A percentile compares a stretch with the other conserved stretches of the same genome.
These are phyloP conservation scores for Suhomyces wounanorum DNA, from an alignment of 1,139 yeast species.

Conservation along the genomic window DNA sequence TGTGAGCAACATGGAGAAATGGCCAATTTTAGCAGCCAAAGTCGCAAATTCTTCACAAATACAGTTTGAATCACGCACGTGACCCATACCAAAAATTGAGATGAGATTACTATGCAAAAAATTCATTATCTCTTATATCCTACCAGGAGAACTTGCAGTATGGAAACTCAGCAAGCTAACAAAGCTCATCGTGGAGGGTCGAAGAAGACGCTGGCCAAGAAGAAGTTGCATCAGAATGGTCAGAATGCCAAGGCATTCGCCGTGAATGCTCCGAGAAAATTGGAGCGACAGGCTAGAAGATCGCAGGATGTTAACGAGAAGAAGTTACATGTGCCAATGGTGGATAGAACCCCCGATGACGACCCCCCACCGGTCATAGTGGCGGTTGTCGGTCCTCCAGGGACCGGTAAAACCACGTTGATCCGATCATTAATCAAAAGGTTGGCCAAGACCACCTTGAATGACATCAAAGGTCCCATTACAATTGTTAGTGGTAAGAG, in stretches of 20 bases:
- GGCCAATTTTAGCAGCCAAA: slow-evolving; percentile 3
- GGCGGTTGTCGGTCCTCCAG: slow-evolving; percentile 98
- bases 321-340: slow-evolving; percentile 94
- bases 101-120: slow-evolving; percentile 12
- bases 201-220: slow-evolving; percentile 67
- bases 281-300: slow-evolving; percentile 82
- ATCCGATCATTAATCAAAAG: slow-evolving; percentile 87
- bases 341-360: slow-evolving; percentile 95
- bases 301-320: slow-evolving; percentile 84
- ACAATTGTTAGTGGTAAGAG: slow-evolving; percentile 98
- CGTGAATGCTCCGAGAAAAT: slow-evolving; percentile 86
- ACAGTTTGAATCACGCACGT: background rate
- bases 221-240: slow-evolving; percentile 88
- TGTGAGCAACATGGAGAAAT: too few relatives aligned
- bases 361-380: slow-evolving; percentile 96
- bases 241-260: slow-evolving; percentile 94
- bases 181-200: slow-evolving; percentile 59
- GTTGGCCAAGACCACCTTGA: slow-evolving; percentile 82
- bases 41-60: background rate
- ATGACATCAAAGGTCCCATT: slow-evolving; percentile 92
- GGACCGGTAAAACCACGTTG: slow-evolving; percentile 94
- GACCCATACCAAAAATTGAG: slow-evolving; percentile 7
- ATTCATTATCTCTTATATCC: slow-evolving; percentile 2
- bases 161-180: slow-evolving; percentile 49
- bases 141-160: slow-evolving; percentile 4